These are phyloP conservation scores for Cytospora chrysosperma DNA, from an alignment of 2,329 filamentous ascomycete species.

Conservation along the genomic window DNA sequence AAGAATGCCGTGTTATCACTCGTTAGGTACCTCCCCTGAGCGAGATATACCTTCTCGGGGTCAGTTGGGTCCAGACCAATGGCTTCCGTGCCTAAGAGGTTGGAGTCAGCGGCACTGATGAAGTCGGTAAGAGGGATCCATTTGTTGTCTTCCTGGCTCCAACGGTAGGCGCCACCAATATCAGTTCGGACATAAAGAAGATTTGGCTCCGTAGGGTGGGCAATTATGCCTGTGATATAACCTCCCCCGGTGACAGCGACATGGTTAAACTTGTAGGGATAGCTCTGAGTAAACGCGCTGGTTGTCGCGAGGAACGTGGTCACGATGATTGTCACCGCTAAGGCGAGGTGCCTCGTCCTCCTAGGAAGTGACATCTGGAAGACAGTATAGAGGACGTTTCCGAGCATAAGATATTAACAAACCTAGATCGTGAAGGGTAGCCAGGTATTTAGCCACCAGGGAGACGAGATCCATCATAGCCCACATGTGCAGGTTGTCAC, in stretches of 20 bases:
- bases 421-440: background rate
- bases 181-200: conserved; percentile 10
- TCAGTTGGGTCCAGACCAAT: conserved; percentile 9
- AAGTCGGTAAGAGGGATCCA: conserved; percentile 14
- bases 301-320: background rate
- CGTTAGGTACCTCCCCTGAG: conserved; percentile 10
- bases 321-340: background rate
- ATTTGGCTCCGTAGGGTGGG: conserved; percentile 4
- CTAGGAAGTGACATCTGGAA: too few species aligned
- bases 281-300: background rate
- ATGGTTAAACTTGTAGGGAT: conserved; percentile 14
- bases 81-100: conserved; percentile 5
- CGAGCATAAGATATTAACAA: too few species aligned
- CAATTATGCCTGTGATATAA: conserved; percentile 11
- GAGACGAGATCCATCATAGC: background rate
- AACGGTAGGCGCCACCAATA: conserved; percentile 8
- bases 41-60: conserved; percentile 9
- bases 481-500: background rate
- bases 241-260: conserved; percentile 12
- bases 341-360: background rate
- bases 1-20: conserved; percentile 16
- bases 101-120: conserved; percentile 8
- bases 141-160: conserved; percentile 3
- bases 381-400: too few species aligned
- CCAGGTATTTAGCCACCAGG: background rate